These are phyloP conservation scores for Colletotrichum navitas DNA, from an alignment of 2,329 filamentous ascomycete species.

Conservation along the genomic window DNA sequence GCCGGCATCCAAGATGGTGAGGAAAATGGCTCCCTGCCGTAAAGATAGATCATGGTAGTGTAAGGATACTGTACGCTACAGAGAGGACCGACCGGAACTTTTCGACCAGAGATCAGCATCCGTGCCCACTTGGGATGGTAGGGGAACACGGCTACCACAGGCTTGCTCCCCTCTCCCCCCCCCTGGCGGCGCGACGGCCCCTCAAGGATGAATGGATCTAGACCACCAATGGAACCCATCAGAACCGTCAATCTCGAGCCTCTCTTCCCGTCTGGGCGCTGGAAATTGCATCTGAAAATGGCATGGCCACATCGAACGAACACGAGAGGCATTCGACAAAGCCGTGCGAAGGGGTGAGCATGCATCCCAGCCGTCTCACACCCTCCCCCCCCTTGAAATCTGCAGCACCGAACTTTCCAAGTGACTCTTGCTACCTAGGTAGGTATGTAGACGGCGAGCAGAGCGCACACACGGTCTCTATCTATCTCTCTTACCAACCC, in stretches of 20 bases:
- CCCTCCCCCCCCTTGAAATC: constrained; percentile 9
- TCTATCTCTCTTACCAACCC: neutral
- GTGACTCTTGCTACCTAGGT: neutral
- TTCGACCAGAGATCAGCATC: constrained; percentile 12
- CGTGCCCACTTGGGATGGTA: constrained; percentile 35
- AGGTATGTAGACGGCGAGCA: neutral
- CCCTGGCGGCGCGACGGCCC: constrained; percentile 23
- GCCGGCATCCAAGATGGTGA: no score
- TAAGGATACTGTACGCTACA: no score
- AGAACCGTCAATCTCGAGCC: constrained; percentile 17
- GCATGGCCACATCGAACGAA: constrained; percentile 33
- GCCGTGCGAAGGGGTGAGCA: constrained; percentile 11
- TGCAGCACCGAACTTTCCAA: neutral
- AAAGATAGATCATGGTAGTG: neutral
- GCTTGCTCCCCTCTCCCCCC: neutral
- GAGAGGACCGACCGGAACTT: constrained; percentile 6
- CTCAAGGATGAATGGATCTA: constrained; percentile 27
- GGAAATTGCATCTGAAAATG: constrained; percentile 42
- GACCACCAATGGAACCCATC: constrained; percentile 31
- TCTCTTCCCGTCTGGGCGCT: constrained; percentile 22
- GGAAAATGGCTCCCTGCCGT: no score
- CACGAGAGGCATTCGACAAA: constrained; percentile 34
- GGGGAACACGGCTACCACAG: constrained; percentile 16
- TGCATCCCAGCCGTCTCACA: constrained; percentile 8
- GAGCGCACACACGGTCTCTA: neutral